Conservation (phyloP, 2,329 filamentous ascomycete species). For the Amylocarpus encephaloides region DNA sequence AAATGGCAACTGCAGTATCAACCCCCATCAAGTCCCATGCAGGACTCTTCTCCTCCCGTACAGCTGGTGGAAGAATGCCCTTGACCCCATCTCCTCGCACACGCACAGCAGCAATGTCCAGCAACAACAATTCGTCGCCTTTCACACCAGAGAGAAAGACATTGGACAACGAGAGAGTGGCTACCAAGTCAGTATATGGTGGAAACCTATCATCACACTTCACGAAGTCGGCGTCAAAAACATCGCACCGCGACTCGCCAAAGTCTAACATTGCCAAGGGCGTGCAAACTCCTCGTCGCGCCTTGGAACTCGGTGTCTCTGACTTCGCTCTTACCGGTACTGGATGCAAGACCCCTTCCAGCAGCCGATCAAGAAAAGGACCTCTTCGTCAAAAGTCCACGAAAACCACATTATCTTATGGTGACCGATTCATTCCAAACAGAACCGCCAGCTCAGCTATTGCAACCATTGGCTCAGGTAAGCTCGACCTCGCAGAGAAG, state of each 20-base stretch:
- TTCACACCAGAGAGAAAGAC: constrained; percentile 64
- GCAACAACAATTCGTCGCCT: constrained; percentile 61
- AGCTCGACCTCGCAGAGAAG: constrained; percentile 67
- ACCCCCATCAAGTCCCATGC: constrained; percentile 94
- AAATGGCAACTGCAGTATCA: constrained; percentile 81
- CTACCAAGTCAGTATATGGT: constrained; percentile 68
- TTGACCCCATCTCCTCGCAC: constrained; percentile 82
- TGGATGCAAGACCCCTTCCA: constrained; percentile 59
- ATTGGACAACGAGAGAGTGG: constrained; percentile 45
- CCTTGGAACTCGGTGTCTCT: constrained; percentile 81
- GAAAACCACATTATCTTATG: constrained; percentile 77
- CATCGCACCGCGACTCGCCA: constrained; percentile 74
- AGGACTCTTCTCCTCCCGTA: constrained; percentile 85
- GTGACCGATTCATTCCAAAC: constrained; percentile 95
- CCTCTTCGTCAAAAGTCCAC: constrained; percentile 46
- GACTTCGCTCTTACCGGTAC: constrained; percentile 89
- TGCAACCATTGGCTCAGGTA: constrained; percentile 71
- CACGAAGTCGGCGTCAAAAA: constrained; percentile 60
- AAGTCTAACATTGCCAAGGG: constrained; percentile 90
- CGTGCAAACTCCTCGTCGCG: constrained; percentile 70
- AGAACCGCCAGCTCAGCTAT: constrained; percentile 84
- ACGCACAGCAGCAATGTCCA: constrained; percentile 46
- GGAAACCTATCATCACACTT: constrained; percentile 76
- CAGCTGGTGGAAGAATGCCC: constrained; percentile 90
- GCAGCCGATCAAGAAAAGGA: constrained; percentile 49